A percentile compares a stretch with the other conserved stretches of the same genome.
These are phyloP conservation scores for Przewalskia tangutica DNA, from an alignment of 257 asterid species.

Conservation along the genomic window DNA sequence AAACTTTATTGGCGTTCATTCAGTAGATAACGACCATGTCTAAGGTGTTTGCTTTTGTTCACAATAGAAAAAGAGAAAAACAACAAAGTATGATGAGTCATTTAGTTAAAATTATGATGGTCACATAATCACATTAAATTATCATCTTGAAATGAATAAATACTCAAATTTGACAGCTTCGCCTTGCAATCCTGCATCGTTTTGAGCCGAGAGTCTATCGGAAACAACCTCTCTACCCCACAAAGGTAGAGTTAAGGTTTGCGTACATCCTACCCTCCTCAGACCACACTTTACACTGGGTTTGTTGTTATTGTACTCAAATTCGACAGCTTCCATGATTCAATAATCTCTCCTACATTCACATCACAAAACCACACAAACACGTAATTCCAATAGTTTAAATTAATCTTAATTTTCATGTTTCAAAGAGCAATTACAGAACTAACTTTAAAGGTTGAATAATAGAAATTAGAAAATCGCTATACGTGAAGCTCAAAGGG, in stretches of 20 bases:
- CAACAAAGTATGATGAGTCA: neutral
- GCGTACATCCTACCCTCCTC: too few relatives aligned
- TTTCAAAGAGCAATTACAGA: neutral
- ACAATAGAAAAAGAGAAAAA: neutral
- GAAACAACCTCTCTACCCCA: too few relatives aligned
- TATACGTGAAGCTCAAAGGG: too few relatives aligned
- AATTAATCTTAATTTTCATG: neutral
- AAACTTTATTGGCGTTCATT: neutral
- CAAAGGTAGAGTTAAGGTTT: too few relatives aligned
- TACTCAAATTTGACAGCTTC: neutral
- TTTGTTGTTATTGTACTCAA: neutral
- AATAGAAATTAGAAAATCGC: neutral
- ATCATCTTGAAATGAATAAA: neutral
- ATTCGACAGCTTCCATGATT: neutral
- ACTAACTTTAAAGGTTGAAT: neutral
- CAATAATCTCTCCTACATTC: neutral
- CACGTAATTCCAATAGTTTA: neutral
- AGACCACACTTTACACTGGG: too few relatives aligned
- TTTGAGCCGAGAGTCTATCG: too few relatives aligned
- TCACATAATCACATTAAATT: neutral
- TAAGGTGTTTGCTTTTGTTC: neutral
- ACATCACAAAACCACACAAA: neutral
- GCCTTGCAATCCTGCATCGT: too few relatives aligned
- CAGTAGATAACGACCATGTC: neutral
- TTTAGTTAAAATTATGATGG: neutral